Percentiles rank a stretch among this genome's conserved stretches.
phyloP scores from a whole-genome alignment of 805 yeast genomes.

The Suhomyces faveliae region DNA sequence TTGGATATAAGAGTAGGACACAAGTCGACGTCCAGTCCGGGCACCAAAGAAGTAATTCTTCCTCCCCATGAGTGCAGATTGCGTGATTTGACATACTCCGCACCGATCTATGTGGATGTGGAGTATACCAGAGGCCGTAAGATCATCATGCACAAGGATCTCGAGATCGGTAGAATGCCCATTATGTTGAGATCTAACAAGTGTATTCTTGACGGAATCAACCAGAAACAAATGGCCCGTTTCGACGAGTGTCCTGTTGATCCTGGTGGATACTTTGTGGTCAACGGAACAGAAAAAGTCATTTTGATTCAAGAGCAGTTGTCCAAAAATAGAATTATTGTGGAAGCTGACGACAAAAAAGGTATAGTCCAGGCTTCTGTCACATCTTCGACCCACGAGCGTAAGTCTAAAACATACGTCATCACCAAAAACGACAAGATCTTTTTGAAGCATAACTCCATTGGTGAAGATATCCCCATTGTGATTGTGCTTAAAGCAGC shows the following conservation, averaged over 20 bases:
- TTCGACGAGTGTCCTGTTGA: conserved; percentile 94
- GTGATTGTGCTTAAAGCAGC: conserved; percentile 92
- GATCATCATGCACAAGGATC: conserved; percentile 82
- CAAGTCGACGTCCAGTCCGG: conserved; percentile 53
- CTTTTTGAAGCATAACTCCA: conserved; percentile 91
- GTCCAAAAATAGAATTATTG: conserved; percentile 94
- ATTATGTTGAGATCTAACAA: conserved; percentile 92
- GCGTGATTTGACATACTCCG: conserved; percentile 90
- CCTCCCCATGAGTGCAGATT: conserved; percentile 96
- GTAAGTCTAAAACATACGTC: conserved; percentile 96
- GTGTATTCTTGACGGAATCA: conserved; percentile 78
- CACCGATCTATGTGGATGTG: conserved; percentile 94
- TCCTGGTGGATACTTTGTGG: conserved; percentile 98
- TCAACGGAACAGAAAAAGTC: conserved; percentile 97
- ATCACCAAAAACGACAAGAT: conserved; percentile 87
- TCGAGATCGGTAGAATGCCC: conserved; percentile 99
- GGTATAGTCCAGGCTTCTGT: conserved; percentile 95
- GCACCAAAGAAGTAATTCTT: conserved; percentile 57
- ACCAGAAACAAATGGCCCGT: conserved; percentile 81
- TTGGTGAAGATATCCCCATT: conserved; percentile 92
- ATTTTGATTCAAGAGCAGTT: conserved; percentile 95
- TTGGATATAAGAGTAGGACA: conserved; percentile 90
- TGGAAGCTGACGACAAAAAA: conserved; percentile 95
- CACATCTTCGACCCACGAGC: conserved; percentile 95
- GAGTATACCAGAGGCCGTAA: conserved; percentile 95